Evolutionary conservation across 2,329 filamentous ascomycete genomes (phyloP).

Genomic region (Incumbomyces lentus): DNA sequence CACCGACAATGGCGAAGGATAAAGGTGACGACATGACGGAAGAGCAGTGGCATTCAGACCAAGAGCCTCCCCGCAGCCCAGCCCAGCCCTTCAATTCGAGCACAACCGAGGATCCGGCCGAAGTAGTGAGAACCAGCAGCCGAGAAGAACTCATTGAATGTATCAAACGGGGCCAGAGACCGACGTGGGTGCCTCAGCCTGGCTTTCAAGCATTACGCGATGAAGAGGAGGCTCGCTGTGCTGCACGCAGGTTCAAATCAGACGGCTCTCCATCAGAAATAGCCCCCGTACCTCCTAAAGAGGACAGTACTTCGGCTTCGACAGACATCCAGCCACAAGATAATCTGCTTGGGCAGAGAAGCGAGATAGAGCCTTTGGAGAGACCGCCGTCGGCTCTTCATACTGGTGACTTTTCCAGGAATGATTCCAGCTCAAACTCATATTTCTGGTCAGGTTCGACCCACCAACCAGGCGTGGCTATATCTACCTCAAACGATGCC

Average conservation of each 20-base stretch:
- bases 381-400: slow-evolving; percentile 4
- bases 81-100: not conserved
- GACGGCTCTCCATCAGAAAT: not conserved
- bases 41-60: not conserved
- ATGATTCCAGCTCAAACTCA: slow-evolving; percentile 21
- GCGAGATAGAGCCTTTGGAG: not conserved
- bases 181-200: slow-evolving; percentile 58
- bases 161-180: slow-evolving; percentile 68
- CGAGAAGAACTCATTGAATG: slow-evolving; percentile 72
- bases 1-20: slow-evolving; percentile 9
- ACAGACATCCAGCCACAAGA: not conserved
- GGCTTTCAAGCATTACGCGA: slow-evolving; percentile 40
- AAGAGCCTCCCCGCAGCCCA: not conserved
- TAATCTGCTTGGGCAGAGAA: not conserved
- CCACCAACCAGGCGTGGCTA: slow-evolving; percentile 2
- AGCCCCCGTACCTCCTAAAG: not conserved
- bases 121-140: slow-evolving; percentile 33
- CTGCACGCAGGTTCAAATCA: not conserved
- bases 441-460: slow-evolving; percentile 3
- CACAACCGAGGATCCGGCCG: not conserved
- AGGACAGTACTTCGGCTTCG: not conserved
- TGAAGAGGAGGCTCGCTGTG: slow-evolving; percentile 25
- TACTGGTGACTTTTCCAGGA: slow-evolving; percentile 26
- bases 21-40: not conserved
- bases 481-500: not conserved